Conservation (phyloP, 441 rosid species). For the Isatis lusitanica region DNA sequence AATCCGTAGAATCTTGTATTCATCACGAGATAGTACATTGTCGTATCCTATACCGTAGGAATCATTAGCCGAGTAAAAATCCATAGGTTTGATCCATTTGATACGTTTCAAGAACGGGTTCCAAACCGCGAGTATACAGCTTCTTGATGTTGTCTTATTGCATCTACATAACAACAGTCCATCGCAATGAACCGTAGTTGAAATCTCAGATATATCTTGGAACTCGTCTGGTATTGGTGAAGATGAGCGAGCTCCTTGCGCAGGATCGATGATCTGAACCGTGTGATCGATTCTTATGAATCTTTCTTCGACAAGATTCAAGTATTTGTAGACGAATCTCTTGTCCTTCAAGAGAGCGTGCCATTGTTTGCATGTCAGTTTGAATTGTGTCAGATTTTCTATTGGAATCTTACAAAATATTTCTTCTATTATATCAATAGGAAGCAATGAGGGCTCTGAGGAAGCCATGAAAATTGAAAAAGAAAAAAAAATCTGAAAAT, state of each 20-base stretch:
- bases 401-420: conserved; percentile 17
- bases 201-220: conserved; percentile 2
- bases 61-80: conserved; percentile 17
- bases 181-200: conserved; percentile 25
- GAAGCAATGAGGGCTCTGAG: conserved; percentile 14
- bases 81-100: conserved; percentile 29
- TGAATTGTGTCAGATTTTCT: conserved; percentile 29
- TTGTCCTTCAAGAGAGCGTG: conserved; percentile 26
- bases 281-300: conserved; percentile 26
- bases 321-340: conserved; percentile 31
- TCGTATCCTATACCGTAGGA: conserved; percentile 33
- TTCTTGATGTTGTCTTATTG: conserved; percentile 2
- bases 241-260: conserved; percentile 11
- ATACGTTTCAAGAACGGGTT: conserved; percentile 29
- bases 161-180: conserved; percentile 32
- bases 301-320: conserved; percentile 30
- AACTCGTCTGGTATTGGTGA: conserved; percentile 27
- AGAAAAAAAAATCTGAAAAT: not conserved
- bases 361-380: conserved; percentile 33
- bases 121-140: conserved; percentile 28
- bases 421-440: conserved; percentile 33
- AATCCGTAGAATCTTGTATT: conserved; percentile 26
- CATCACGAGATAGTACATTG: conserved; percentile 14
- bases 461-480: conserved; percentile 28
- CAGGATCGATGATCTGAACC: conserved; percentile 25